These are phyloP conservation scores for Sechiopsis laciniata DNA, from an alignment of 306 rosid species.

Conservation along the genomic window DNA sequence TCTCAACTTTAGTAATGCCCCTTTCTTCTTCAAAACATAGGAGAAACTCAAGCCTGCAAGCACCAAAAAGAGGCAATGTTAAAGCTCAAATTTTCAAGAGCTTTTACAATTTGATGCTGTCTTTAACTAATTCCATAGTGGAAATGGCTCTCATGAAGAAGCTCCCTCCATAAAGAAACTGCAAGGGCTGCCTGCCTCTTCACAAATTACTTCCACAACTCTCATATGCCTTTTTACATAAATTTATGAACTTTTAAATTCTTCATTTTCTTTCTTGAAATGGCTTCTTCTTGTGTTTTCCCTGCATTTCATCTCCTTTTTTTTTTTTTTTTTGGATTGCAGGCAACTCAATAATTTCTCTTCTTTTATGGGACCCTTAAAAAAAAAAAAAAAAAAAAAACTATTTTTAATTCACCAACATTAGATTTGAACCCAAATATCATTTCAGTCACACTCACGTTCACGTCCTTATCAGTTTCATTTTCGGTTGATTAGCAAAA, in stretches of 20 bases:
- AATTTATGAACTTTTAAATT: too few species aligned
- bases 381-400: not conserved
- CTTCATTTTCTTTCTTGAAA: not conserved
- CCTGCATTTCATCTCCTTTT: not conserved
- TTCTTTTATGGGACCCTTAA: not conserved
- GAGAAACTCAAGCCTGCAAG: not conserved
- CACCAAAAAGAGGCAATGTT: not conserved
- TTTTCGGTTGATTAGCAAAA: too few species aligned
- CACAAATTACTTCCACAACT: not conserved
- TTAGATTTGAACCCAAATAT: too few species aligned
- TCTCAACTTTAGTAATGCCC: not conserved
- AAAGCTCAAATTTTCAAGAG: constrained; percentile 10
- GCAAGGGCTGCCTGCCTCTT: not conserved
- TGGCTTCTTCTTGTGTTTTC: not conserved
- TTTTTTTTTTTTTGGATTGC: not conserved
- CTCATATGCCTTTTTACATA: not conserved
- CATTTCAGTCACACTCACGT: too few species aligned
- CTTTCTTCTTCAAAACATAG: not conserved
- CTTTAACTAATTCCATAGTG: not conserved
- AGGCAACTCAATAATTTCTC: not conserved
- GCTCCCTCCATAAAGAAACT: not conserved
- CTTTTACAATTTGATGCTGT: not conserved
- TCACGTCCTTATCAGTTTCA: too few species aligned
- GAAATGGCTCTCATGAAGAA: not conserved
- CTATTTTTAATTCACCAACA: too few species aligned